Conservation (phyloP, 2,329 filamentous ascomycete genomes). For the Fusarium sp. region DNA sequence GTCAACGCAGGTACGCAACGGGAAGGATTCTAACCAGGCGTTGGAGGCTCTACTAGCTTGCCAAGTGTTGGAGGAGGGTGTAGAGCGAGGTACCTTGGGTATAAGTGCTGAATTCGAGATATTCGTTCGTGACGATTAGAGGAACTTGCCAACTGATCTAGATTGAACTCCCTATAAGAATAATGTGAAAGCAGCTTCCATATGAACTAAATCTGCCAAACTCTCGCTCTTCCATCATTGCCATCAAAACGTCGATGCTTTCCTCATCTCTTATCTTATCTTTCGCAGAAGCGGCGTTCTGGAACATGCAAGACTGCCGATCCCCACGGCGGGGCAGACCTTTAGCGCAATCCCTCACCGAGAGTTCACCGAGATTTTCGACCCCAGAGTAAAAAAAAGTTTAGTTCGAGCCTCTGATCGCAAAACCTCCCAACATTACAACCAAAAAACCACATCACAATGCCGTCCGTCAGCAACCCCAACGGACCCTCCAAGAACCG, state of each 20-base stretch:
- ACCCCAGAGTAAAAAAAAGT: constrained; percentile 30
- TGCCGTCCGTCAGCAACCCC: constrained; percentile 69
- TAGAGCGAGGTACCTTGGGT: not conserved
- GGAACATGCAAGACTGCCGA: constrained; percentile 20
- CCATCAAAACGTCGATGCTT: not conserved
- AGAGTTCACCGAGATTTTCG: constrained; percentile 34
- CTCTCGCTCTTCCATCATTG: not conserved
- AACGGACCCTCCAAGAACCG: constrained; percentile 67
- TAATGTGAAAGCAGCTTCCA: not conserved
- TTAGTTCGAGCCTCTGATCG: constrained; percentile 17
- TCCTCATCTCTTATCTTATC: not conserved
- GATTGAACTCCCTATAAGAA: not conserved
- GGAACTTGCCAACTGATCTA: not conserved
- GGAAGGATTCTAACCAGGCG: not conserved
- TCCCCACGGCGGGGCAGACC: constrained; percentile 25
- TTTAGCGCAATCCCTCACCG: constrained; percentile 25
- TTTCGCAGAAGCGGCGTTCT: constrained; percentile 12
- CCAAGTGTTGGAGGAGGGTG: not conserved
- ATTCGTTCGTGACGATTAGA: not conserved
- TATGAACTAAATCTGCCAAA: not conserved
- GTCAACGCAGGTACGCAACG: not conserved
- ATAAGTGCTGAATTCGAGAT: not conserved
- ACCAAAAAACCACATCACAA: constrained; percentile 42
- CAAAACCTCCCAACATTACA: constrained; percentile 21
- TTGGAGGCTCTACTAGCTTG: not conserved